Conservation (phyloP, 225 moss, liverwort and hornwort genomes). For the Marchantia polymorpha region DNA sequence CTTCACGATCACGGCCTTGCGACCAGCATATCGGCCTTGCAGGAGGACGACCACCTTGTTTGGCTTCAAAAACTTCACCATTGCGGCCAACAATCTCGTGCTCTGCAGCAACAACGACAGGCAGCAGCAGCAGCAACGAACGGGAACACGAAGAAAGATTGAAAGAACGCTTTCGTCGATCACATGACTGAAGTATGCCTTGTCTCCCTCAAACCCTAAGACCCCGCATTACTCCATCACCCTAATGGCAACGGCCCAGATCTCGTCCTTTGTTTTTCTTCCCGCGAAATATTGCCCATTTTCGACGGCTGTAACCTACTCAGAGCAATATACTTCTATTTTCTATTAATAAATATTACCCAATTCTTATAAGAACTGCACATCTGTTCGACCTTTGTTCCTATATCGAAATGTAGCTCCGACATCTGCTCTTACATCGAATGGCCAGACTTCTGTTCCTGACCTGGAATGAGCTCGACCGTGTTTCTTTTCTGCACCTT, state of each 20-base stretch:
- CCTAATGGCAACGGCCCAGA: slow-evolving; percentile 19
- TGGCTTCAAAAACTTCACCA: slow-evolving; percentile 88
- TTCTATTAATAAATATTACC: too few relatives aligned
- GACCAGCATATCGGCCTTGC: slow-evolving; percentile 81
- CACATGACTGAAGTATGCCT: slow-evolving; percentile 10
- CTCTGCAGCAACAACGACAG: neutral
- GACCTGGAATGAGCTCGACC: too few relatives aligned
- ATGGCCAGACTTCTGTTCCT: too few relatives aligned
- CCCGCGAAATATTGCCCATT: neutral
- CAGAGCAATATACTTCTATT: too few relatives aligned
- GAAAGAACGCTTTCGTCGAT: slow-evolving; percentile 1
- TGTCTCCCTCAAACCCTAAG: slow-evolving; percentile 10
- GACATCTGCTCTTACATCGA: too few relatives aligned
- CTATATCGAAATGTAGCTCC: too few relatives aligned
- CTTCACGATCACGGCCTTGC: slow-evolving; percentile 88
- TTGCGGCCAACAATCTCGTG: slow-evolving; percentile 22
- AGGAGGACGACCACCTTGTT: slow-evolving; percentile 90
- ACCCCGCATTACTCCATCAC: neutral
- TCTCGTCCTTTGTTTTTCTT: neutral
- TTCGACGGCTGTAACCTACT: neutral
- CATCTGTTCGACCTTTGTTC: too few relatives aligned
- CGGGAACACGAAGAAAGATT: neutral
- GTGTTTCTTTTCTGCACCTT: too few relatives aligned
- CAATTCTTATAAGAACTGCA: too few relatives aligned
- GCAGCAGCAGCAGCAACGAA: neutral